Evolutionary conservation across 306 rosid species (phyloP).

Genomic region (Begonia masoniana): DNA sequence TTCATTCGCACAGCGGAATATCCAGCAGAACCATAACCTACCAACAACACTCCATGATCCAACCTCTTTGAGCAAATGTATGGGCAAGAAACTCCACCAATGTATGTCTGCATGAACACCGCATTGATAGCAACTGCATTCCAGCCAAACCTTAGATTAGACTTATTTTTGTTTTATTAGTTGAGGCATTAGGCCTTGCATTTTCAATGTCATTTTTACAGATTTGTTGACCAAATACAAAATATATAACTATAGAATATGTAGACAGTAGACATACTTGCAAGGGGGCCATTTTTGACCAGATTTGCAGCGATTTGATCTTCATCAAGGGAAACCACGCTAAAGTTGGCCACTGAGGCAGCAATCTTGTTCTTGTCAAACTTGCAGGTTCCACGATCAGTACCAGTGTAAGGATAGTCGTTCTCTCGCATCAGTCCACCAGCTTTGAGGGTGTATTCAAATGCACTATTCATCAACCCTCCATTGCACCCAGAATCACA

Average conservation of each 20-base stretch:
- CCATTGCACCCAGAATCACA: conserved; percentile 67
- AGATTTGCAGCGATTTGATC: conserved; percentile 78
- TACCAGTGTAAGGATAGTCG: conserved; percentile 72
- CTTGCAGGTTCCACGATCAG: conserved; percentile 51
- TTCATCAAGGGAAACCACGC: conserved; percentile 66
- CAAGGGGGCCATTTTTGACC: conserved; percentile 84
- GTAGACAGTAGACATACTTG: no score
- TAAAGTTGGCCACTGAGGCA: conserved; percentile 71
- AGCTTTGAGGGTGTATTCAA: conserved; percentile 64
- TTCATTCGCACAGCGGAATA: conserved; percentile 59
- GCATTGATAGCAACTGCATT: conserved; percentile 78
- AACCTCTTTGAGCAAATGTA: conserved; percentile 52
- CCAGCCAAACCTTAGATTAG: no score
- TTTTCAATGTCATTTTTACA: no score
- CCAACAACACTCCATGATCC: conserved; percentile 68
- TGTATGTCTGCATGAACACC: conserved; percentile 74
- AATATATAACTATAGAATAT: no score
- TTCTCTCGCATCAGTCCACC: conserved; percentile 76
- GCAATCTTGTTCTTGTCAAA: conserved; percentile 55
- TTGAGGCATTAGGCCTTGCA: no score
- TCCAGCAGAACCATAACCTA: conserved; percentile 57
- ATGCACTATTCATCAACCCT: conserved; percentile 84
- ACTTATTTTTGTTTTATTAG: no score
- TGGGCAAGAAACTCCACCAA: conserved; percentile 85
- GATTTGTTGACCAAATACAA: no score